These are phyloP conservation scores for Verticillium zaregamsianum DNA, from an alignment of 2,329 filamentous ascomycete genomes.

Conservation along the genomic window DNA sequence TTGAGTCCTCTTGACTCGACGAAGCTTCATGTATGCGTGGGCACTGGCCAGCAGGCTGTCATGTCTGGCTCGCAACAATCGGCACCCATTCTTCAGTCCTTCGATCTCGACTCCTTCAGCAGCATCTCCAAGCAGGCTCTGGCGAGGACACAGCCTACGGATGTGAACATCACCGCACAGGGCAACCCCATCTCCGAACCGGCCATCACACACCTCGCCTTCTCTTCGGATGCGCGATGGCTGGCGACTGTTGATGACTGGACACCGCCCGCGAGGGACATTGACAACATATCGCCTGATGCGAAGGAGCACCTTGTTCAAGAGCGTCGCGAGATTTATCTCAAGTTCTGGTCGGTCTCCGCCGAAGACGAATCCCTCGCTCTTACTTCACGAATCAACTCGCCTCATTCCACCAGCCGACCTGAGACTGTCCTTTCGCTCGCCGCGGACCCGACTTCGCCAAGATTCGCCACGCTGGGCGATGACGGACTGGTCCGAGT, in stretches of 20 bases:
- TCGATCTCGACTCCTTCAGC: conserved; percentile 75
- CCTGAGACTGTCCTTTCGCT: conserved; percentile 66
- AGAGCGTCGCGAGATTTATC: conserved; percentile 65
- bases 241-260: conserved; percentile 90
- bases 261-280: conserved; percentile 68
- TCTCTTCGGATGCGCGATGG: conserved; percentile 82
- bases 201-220: conserved; percentile 67
- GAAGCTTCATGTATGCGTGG: conserved; percentile 64
- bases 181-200: conserved; percentile 72
- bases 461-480: conserved; percentile 80
- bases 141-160: conserved; percentile 81
- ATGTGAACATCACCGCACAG: conserved; percentile 70
- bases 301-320: conserved; percentile 40
- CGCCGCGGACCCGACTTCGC: conserved; percentile 61
- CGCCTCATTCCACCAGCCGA: conserved; percentile 63
- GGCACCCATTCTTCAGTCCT: conserved; percentile 69
- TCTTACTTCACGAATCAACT: conserved; percentile 77
- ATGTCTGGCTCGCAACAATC: conserved; percentile 45
- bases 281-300: conserved; percentile 40
- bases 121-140: conserved; percentile 85
- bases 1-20: conserved; percentile 60
- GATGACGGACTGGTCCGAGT: conserved; percentile 73
- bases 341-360: conserved; percentile 86
- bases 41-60: conserved; percentile 54
- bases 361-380: conserved; percentile 57